Conservation (phyloP, 176 grass and related monocot genomes). For the Metroxylon sagu region DNA sequence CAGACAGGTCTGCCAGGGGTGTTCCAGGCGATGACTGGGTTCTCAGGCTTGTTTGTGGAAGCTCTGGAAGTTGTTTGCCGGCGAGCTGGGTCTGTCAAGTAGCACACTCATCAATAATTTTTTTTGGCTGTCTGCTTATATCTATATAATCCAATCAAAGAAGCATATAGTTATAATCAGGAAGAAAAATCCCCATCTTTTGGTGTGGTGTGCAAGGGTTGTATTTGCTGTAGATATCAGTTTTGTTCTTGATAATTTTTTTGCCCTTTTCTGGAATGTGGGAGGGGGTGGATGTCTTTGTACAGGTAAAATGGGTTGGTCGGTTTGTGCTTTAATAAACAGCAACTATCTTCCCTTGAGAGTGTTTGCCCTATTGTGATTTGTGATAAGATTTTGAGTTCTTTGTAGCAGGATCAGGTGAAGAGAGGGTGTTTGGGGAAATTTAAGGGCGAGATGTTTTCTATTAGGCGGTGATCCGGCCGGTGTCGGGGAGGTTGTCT, state of each 20-base stretch:
- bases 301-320: conserved; percentile 31
- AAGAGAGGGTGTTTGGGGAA: no score
- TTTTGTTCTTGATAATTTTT: conserved; percentile 45
- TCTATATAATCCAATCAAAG: conserved; percentile 39
- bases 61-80: conserved; percentile 62
- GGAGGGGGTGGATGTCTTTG: conserved; percentile 20
- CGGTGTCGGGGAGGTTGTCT: no score
- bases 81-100: conserved; percentile 56
- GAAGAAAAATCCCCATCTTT: conserved; percentile 24
- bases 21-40: conserved; percentile 83
- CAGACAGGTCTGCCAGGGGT: conserved; percentile 94
- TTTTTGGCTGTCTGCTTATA: conserved; percentile 13
- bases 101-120: conserved; percentile 22
- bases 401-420: no score
- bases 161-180: conserved; percentile 42
- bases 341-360: no score
- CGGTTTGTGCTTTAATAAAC: conserved; percentile 18
- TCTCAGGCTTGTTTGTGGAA: conserved; percentile 74
- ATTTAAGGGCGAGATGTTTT: no score
- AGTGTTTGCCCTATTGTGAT: no score
- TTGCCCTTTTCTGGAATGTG: conserved; percentile 27
- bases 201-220: conserved; percentile 15
- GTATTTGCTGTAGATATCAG: conserved; percentile 18
- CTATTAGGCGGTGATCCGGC: no score
- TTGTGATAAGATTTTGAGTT: no score